A percentile compares a stretch with the other conserved stretches of the same genome.
Evolutionary conservation across 2,329 filamentous ascomycete species (phyloP).

Genomic region (Bipolaris sorokiniana): DNA sequence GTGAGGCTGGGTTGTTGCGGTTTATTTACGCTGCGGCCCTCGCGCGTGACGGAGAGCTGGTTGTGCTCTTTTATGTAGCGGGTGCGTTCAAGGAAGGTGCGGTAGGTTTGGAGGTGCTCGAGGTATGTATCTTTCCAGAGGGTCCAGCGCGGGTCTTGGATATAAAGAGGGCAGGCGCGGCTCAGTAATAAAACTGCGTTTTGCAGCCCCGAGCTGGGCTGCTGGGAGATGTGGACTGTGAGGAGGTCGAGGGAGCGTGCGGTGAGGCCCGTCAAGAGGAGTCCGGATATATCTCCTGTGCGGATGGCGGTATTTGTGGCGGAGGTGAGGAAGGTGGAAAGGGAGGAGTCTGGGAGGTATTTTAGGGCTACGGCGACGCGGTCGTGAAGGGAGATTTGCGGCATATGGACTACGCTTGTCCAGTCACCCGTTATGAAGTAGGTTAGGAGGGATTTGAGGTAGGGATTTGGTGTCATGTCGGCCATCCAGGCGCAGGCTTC

Average conservation of each 20-base stretch:
- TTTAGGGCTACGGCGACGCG: conserved; percentile 74
- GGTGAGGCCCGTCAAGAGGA: conserved; percentile 78
- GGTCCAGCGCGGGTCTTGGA: conserved; percentile 75
- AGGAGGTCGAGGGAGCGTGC: conserved; percentile 76
- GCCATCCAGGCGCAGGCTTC: conserved; percentile 67
- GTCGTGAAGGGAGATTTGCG: conserved; percentile 75
- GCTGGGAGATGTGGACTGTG: conserved; percentile 75
- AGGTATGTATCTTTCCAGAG: conserved; percentile 80
- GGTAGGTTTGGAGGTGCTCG: conserved; percentile 72
- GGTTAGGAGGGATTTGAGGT: conserved; percentile 78
- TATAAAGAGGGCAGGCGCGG: conserved; percentile 75
- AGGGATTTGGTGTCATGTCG: conserved; percentile 73
- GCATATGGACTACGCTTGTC: conserved; percentile 74
- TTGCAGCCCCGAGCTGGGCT: conserved; percentile 70
- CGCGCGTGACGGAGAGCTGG: conserved; percentile 67
- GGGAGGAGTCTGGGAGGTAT: conserved; percentile 67
- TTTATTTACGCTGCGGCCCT: conserved; percentile 67
- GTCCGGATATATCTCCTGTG: conserved; percentile 75
- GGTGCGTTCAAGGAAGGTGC: conserved; percentile 73
- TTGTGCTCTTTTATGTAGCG: conserved; percentile 81
- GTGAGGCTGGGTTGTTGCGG: conserved; percentile 70
- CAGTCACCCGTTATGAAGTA: conserved; percentile 80
- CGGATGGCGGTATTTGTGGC: conserved; percentile 66
- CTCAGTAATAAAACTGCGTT: conserved; percentile 77
- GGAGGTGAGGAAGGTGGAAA: conserved; percentile 52